Evolutionary conservation across 768 basidiomycete species (phyloP).

Genomic region (Tricholoma furcatifolium): DNA sequence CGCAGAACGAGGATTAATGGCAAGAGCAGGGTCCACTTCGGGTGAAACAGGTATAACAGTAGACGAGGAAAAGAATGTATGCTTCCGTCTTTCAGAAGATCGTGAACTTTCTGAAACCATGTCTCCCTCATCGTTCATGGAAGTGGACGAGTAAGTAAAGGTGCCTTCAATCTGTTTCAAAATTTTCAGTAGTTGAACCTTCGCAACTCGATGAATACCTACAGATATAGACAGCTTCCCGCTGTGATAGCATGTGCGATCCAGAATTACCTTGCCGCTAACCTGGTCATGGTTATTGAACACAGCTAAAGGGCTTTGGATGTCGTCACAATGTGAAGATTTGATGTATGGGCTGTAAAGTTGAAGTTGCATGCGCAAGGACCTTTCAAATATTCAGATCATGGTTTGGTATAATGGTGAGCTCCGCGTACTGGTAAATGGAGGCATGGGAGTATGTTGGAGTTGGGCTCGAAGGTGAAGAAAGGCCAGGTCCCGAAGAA

Average conservation of each 20-base stretch:
- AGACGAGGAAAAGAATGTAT: slow-evolving; percentile 52
- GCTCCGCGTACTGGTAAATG: slow-evolving; percentile 42
- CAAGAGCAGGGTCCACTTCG: slow-evolving; percentile 20
- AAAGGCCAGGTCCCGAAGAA: slow-evolving; percentile 32
- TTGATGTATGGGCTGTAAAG: slow-evolving; percentile 64
- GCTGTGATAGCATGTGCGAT: slow-evolving; percentile 46
- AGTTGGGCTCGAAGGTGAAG: slow-evolving; percentile 21
- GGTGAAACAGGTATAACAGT: slow-evolving; percentile 41
- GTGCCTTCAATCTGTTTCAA: slow-evolving; percentile 57
- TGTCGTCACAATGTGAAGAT: slow-evolving; percentile 30
- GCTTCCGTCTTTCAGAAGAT: slow-evolving; percentile 29
- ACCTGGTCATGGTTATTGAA: slow-evolving; percentile 62
- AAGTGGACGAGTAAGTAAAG: slow-evolving; percentile 43
- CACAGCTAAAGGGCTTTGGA: slow-evolving; percentile 43
- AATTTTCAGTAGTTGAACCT: not conserved
- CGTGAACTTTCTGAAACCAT: slow-evolving; percentile 14
- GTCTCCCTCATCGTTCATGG: slow-evolving; percentile 20
- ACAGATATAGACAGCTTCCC: slow-evolving; percentile 64
- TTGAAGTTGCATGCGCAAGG: slow-evolving; percentile 57
- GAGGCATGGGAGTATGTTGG: slow-evolving; percentile 45
- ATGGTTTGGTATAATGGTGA: not conserved
- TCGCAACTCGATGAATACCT: slow-evolving; percentile 19
- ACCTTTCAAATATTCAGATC: slow-evolving; percentile 29
- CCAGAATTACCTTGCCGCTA: slow-evolving; percentile 57
- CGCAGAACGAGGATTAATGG: slow-evolving; percentile 26